Percentiles rank a stretch among this genome's conserved stretches.
Conservation (phyloP, 495 filamentous ascomycete species). For the Hyphodiscus hymeniophilus region DNA sequence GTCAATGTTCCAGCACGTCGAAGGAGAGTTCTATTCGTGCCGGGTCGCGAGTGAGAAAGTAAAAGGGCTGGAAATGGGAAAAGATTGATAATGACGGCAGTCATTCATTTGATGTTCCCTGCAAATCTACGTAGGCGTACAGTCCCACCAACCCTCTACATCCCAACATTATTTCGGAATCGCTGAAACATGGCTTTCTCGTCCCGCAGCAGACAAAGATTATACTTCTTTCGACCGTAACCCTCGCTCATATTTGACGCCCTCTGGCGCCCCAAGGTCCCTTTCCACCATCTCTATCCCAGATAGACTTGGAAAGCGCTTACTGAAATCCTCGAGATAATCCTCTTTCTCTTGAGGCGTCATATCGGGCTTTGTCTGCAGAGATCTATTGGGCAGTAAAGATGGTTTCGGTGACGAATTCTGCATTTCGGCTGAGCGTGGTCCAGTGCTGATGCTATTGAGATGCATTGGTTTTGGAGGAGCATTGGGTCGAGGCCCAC, state of each 20-base stretch:
- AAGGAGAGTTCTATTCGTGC: too few species aligned
- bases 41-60: too few species aligned
- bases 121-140: too few species aligned
- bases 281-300: conserved; percentile 74
- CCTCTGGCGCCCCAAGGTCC: conserved; percentile 23
- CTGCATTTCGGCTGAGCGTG: neutral
- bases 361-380: conserved; percentile 13
- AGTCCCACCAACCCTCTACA: too few species aligned
- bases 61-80: too few species aligned
- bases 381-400: neutral
- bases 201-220: neutral
- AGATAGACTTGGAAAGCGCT: conserved; percentile 71
- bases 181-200: neutral
- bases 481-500: conserved; percentile 26
- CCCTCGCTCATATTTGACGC: neutral
- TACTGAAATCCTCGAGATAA: conserved; percentile 59
- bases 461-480: conserved; percentile 46
- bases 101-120: too few species aligned
- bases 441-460: conserved; percentile 35
- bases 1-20: too few species aligned
- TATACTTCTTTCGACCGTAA: neutral
- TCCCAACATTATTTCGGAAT: too few species aligned
- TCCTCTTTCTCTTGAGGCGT: conserved; percentile 34
- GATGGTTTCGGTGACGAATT: conserved; percentile 7
- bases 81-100: too few species aligned